A percentile compares a stretch with the other conserved stretches of the same genome.
phyloP scores from a whole-genome alignment of 2,329 filamentous ascomycete species.

The Botrytis porri region DNA sequence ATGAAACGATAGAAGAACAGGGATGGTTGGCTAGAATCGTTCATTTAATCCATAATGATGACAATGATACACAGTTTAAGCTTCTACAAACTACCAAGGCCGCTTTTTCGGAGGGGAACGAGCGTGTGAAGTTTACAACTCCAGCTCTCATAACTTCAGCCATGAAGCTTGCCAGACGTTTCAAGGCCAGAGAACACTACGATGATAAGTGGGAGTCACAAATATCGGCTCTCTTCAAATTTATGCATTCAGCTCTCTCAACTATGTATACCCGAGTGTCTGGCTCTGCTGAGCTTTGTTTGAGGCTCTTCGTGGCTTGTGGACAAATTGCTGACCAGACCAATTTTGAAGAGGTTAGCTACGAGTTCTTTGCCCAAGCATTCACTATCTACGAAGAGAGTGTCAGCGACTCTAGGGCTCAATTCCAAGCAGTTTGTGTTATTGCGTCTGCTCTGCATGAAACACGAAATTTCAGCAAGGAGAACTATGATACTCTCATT shows the following conservation, averaged over 20 bases:
- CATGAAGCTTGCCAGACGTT: constrained; percentile 81
- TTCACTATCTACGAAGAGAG: constrained; percentile 98
- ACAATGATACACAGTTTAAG: constrained; percentile 93
- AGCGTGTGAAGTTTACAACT: constrained; percentile 93
- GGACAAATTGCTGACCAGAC: constrained; percentile 91
- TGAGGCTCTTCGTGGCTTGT: constrained; percentile 86
- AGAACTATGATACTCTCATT: constrained; percentile 98
- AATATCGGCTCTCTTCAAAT: constrained; percentile 85
- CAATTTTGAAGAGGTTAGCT: constrained; percentile 91
- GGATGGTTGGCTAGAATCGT: constrained; percentile 93
- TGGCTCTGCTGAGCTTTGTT: constrained; percentile 79
- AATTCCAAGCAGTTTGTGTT: constrained; percentile 96
- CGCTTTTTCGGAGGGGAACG: constrained; percentile 86
- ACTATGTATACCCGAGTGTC: constrained; percentile 82
- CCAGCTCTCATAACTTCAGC: constrained; percentile 87
- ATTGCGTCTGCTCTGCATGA: constrained; percentile 87
- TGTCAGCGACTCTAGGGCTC: constrained; percentile 90
- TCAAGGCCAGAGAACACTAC: constrained; percentile 88
- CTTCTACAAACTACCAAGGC: constrained; percentile 85
- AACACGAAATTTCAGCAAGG: constrained; percentile 85
- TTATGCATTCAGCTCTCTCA: constrained; percentile 85
- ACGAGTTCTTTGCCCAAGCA: constrained; percentile 97
- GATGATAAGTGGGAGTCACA: constrained; percentile 71
- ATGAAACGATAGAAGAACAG: constrained; percentile 97
- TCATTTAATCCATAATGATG: constrained; percentile 76